Base-by-base conservation (phyloP, 768 basidiomycete species). In the Ramaria sp. region DNA sequence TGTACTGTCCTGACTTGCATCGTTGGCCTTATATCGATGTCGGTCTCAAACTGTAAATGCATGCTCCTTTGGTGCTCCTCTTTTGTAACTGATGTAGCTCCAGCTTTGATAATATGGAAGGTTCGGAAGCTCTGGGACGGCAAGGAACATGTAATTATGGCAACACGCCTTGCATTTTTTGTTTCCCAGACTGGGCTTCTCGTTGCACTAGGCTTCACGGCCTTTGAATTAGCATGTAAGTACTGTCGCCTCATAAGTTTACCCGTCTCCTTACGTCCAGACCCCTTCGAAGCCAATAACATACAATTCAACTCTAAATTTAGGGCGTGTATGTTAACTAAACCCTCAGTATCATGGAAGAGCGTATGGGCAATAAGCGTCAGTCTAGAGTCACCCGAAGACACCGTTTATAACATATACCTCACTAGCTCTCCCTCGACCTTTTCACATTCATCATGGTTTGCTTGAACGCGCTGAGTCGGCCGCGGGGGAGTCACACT, bases 91-190 rank as follows among this genome's bases (percentile, higher is more conserved):
- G n/a, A n/a, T 17, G 48, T 24, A 15, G 13, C 34, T 19, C 70
- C 71, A 59, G 39, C 67, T 33, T 64, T 68, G 10, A 68, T 71
- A 24, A 65, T 72, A 17, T 55, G 71, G 27, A 68, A 70, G 27
- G 70, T 73, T 0, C 57, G 68, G 24, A 60, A 65, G 10, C 62
- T 73, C 9, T 73, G 72, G 72, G 17, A 52, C 17, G 51, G 17
- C 10, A 38, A 52, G 13, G n/a, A 39, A 24, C 17, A 4, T 7
- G 34, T 39, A 7, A n/a, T 52, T 20, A 15, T 52, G 3, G 34
- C 37, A 13, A 52, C 11, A 12, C 10, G 17, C 13, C 24, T 39
- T 22, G 51, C 31, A 15, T 52, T 27, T 19, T 7, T 52, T 34
- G 20, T 52, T 4, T 12, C 37, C 17, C 17, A 52, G 34, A 22